Evolutionary conservation across 164 flowering plant genomes (phyloP), one percentile per base, ranked within the genome.

Genomic region (Vitis labrusca): DNA sequence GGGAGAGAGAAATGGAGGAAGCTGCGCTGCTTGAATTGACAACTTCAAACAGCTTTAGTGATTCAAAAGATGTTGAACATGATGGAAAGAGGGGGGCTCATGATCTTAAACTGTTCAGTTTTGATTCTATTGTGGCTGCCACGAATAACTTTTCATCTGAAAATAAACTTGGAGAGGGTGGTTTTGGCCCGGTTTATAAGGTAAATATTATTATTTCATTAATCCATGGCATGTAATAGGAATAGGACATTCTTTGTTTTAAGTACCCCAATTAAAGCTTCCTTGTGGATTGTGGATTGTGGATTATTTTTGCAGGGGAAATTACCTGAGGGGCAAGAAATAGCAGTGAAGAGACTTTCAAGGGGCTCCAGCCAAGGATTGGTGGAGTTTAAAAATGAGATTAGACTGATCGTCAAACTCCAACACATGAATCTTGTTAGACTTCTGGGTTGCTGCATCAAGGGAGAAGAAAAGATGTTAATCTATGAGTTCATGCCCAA

Each of bases 111-210:
- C 23, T 23, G 23, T 23, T 23, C 23, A 23, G 23, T 23, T 23
- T 23, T 23, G 23, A 23, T 23, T 23, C 23, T 23, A 23, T 23
- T 23, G 23, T 23, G 23, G 17, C 59, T 12, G 15, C 59, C n/a
- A 55, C 59, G 0, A 55, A 55, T 55, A 3, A 55, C 17, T 55
- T 55, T n/a, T 55, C 59, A 12, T 7, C 12, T 6, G n/a, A 12
- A 10, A 55, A 55, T 55, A n/a, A 55, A 55, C 59, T 55, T 55
- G 59, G 59, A 55, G 59, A 55, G 59, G 59, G 59, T 55, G 59
- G 59, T 55, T 55, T 55, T 55, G 59, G 59, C 8, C 59, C 9
- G 11, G 59, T 55, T 15, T 55, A 10, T n/a, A 55, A 55, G 59
- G 59, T 55, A 55, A 23, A 23, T 23, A 23, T 23, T 23, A 23